phyloP scores from a whole-genome alignment of 495 filamentous ascomycete species.

The Penicillium cinerascens region DNA sequence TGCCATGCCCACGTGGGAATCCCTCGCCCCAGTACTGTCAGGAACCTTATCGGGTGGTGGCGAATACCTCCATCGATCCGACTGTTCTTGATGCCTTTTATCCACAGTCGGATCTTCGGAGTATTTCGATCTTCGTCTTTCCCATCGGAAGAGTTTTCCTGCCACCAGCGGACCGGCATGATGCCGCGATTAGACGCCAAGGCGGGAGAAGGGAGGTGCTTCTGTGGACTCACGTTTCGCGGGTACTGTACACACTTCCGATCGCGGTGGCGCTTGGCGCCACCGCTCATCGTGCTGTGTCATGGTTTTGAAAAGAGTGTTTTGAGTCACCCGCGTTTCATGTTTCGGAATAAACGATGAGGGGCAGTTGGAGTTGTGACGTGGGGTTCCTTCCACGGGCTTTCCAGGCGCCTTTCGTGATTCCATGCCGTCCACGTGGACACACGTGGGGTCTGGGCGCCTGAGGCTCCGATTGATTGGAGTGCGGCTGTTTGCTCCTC shows the following conservation, averaged over 20 bases:
- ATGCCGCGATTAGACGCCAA: no score
- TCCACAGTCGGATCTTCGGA: not conserved
- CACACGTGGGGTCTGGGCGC: slow-evolving; percentile 31
- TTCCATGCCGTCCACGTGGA: slow-evolving; percentile 42
- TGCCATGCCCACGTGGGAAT: slow-evolving; percentile 19
- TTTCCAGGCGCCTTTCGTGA: slow-evolving; percentile 31
- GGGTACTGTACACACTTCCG: not conserved
- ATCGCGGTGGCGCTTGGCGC: slow-evolving; percentile 6
- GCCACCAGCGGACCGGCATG: no score
- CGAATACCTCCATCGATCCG: not conserved
- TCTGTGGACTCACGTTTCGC: slow-evolving; percentile 8
- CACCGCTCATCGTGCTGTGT: not conserved
- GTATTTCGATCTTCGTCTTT: not conserved
- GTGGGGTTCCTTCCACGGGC: slow-evolving; percentile 24
- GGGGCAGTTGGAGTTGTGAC: not conserved
- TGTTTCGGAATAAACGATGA: not conserved
- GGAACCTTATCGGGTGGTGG: slow-evolving; percentile 16
- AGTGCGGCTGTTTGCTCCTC: not conserved
- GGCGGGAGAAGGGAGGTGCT: not conserved
- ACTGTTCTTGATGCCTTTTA: not conserved
- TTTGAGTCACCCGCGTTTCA: slow-evolving; percentile 12
- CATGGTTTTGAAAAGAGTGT: not conserved
- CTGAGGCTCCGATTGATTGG: not conserved
- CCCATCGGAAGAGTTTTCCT: slow-evolving; percentile 1
- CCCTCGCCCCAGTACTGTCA: slow-evolving; percentile 5